phyloP scores from a whole-genome alignment of 139 green algal species.

The Micromonas pusilla region DNA sequence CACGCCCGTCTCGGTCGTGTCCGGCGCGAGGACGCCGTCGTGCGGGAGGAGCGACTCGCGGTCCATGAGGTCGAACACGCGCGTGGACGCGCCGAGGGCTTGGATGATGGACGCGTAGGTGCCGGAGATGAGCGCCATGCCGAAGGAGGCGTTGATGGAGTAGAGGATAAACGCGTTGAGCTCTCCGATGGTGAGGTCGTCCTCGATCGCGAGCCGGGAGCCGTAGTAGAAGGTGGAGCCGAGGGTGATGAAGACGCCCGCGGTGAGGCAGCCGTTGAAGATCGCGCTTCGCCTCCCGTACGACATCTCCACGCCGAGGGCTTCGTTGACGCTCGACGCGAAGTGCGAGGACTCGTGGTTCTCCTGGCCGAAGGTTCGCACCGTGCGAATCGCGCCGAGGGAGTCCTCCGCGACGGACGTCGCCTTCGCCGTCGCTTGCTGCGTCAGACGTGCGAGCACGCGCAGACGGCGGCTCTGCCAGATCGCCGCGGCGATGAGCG shows the following conservation, averaged over 20 bases:
- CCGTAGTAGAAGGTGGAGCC: constrained; percentile 37
- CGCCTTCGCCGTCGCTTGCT: not conserved
- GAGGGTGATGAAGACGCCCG: not conserved
- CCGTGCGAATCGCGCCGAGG: not conserved
- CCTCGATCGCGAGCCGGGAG: constrained; percentile 51
- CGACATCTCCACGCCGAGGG: not conserved
- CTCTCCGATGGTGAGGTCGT: constrained; percentile 43
- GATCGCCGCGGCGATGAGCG: constrained; percentile 41
- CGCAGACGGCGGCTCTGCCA: constrained; percentile 21
- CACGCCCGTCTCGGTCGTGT: not conserved
- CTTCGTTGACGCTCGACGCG: not conserved
- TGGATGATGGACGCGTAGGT: constrained; percentile 75
- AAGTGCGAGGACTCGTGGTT: not conserved
- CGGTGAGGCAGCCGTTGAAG: not conserved
- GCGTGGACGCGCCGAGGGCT: not conserved
- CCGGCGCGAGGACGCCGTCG: not conserved
- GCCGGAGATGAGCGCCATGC: constrained; percentile 37
- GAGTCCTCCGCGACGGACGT: not conserved
- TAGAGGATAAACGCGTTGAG: constrained; percentile 51
- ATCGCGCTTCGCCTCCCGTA: not conserved
- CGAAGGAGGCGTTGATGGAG: constrained; percentile 23
- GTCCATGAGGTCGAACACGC: constrained; percentile 55
- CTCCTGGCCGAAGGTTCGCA: constrained; percentile 1
- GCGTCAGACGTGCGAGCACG: constrained; percentile 54
- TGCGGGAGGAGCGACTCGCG: constrained; percentile 35